phyloP scores from a whole-genome alignment of 345 rosid species.

The Erodium maritimum region DNA sequence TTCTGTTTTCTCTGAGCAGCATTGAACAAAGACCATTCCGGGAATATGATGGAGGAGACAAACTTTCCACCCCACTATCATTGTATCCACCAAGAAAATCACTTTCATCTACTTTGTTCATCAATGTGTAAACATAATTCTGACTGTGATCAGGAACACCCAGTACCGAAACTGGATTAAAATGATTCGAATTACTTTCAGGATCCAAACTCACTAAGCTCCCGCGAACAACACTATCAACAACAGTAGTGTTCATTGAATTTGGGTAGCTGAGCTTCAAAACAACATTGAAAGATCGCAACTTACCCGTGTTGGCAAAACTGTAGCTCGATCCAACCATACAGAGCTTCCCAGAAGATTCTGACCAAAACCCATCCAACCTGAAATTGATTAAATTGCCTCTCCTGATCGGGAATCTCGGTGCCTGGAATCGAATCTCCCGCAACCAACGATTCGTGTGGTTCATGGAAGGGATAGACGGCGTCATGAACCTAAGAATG shows the following conservation, averaged over 20 bases:
- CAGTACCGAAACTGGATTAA: conserved; percentile 46
- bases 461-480: conserved; percentile 14
- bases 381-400: conserved; percentile 22
- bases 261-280: conserved; percentile 50
- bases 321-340: conserved; percentile 64
- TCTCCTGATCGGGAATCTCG: conserved; percentile 27
- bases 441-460: conserved; percentile 19
- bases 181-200: conserved; percentile 21
- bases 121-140: conserved; percentile 43
- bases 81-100: conserved; percentile 16
- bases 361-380: conserved; percentile 62
- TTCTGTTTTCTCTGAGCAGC: conserved; percentile 16
- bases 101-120: conserved; percentile 19
- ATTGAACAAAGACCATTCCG: conserved; percentile 31
- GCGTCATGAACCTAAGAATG: conserved; percentile 20
- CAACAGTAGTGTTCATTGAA: conserved; percentile 18
- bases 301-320: conserved; percentile 18
- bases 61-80: conserved; percentile 22
- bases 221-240: conserved; percentile 54
- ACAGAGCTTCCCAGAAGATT: conserved; percentile 62
- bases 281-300: conserved; percentile 26
- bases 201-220: conserved; percentile 35
- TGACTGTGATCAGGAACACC: conserved; percentile 31
- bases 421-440: conserved; percentile 36
- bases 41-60: conserved; percentile 13